These are phyloP conservation scores for Suillus hirtellus DNA, from an alignment of 768 basidiomycete genomes.

Conservation along the genomic window DNA sequence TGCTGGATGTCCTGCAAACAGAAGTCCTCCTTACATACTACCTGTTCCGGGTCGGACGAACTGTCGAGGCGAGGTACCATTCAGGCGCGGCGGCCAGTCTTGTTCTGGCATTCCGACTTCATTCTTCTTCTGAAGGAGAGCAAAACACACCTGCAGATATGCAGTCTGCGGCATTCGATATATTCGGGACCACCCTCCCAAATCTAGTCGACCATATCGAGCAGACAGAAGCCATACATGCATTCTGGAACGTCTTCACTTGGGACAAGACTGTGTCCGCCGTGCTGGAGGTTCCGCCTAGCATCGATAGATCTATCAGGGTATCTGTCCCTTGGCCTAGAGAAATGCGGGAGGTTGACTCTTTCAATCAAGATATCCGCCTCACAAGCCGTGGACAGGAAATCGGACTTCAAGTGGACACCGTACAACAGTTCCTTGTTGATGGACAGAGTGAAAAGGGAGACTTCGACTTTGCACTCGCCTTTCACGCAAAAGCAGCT, in stretches of 20 bases:
- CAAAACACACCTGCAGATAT: neutral
- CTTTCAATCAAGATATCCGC: neutral
- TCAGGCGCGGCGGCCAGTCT: conserved; percentile 49
- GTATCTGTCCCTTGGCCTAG: conserved; percentile 47
- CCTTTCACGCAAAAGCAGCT: conserved; percentile 30
- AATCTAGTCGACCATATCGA: conserved; percentile 33
- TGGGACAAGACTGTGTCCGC: conserved; percentile 36
- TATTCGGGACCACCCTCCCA: conserved; percentile 25
- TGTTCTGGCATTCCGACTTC: conserved; percentile 47
- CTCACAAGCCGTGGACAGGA: conserved; percentile 23
- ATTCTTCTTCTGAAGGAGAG: conserved; percentile 26
- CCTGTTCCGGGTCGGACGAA: conserved; percentile 58
- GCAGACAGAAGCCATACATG: conserved; percentile 39
- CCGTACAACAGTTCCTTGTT: conserved; percentile 19
- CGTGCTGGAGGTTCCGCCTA: conserved; percentile 31
- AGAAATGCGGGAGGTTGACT: conserved; percentile 8
- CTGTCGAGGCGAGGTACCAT: conserved; percentile 62
- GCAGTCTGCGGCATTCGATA: neutral
- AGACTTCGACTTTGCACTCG: conserved; percentile 11
- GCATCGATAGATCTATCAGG: conserved; percentile 24
- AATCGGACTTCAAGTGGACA: conserved; percentile 6
- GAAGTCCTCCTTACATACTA: conserved; percentile 67
- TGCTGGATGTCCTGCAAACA: conserved; percentile 58
- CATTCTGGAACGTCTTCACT: conserved; percentile 39
- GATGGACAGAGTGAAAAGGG: conserved; percentile 6